Conservation (phyloP, 1,139 yeast species). For the Sugiyamaella sp. region DNA sequence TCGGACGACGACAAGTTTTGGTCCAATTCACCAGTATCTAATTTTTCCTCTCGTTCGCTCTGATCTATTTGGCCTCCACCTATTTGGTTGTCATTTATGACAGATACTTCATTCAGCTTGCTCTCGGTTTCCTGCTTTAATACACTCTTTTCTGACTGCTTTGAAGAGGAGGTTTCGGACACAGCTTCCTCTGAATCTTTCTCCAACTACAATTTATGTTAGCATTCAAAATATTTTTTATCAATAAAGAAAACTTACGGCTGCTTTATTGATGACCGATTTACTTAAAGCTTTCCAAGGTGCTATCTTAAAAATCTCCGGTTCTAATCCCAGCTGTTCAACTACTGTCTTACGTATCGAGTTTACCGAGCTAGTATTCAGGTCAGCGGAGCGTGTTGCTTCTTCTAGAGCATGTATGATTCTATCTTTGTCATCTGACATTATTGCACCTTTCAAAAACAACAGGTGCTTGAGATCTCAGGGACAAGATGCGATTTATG, state of each 20-base stretch:
- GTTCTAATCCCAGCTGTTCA: conserved; percentile 25
- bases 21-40: background rate
- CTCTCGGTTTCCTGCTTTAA: too few relatives aligned
- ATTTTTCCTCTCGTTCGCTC: background rate
- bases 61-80: too few relatives aligned
- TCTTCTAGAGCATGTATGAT: conserved; percentile 17
- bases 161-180: too few relatives aligned
- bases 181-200: too few relatives aligned
- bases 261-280: conserved; percentile 27
- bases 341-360: conserved; percentile 30
- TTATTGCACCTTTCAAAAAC: too few relatives aligned
- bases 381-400: conserved; percentile 27
- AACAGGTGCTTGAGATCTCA: too few relatives aligned
- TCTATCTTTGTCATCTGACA: conserved; percentile 3
- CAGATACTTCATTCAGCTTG: too few relatives aligned
- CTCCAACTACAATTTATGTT: conserved; percentile 7
- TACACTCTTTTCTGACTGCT: too few relatives aligned
- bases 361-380: conserved; percentile 30
- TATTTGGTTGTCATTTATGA: too few relatives aligned
- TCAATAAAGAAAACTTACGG: conserved; percentile 22
- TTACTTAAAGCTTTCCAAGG: conserved; percentile 31
- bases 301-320: conserved; percentile 28
- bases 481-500: too few relatives aligned
- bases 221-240: background rate
- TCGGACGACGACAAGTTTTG: conserved; percentile 8